These are phyloP conservation scores for Colletotrichum sp. DNA, from an alignment of 2,329 filamentous ascomycete genomes.

Conservation along the genomic window DNA sequence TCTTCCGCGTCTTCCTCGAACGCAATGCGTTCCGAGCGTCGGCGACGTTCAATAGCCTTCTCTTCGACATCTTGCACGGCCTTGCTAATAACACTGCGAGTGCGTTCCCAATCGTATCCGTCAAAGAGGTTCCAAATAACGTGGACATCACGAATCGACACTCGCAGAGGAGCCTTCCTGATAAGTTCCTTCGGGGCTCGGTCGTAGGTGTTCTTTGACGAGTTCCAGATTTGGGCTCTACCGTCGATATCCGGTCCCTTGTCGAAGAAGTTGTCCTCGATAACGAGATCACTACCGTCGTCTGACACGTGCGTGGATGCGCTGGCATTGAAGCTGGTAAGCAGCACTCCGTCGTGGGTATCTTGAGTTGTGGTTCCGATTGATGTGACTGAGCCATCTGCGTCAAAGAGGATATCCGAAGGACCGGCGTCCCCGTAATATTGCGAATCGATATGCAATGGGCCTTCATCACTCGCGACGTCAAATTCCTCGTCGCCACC, in stretches of 20 bases:
- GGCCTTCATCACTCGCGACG: slow-evolving; percentile 33
- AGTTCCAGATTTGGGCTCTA: slow-evolving; percentile 82
- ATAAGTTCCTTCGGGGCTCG: slow-evolving; percentile 65
- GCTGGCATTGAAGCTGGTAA: slow-evolving; percentile 42
- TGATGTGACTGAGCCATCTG: slow-evolving; percentile 39
- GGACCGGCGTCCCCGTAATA: slow-evolving; percentile 50
- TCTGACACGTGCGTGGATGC: slow-evolving; percentile 46
- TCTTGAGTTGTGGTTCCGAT: slow-evolving; percentile 45
- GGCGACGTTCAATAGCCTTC: slow-evolving; percentile 77
- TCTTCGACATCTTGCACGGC: slow-evolving; percentile 88
- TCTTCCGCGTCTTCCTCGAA: slow-evolving; percentile 73
- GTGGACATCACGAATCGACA: slow-evolving; percentile 85
- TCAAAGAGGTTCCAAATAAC: slow-evolving; percentile 98
- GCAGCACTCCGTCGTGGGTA: slow-evolving; percentile 49
- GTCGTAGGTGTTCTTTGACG: slow-evolving; percentile 76
- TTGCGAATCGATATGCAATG: slow-evolving; percentile 46
- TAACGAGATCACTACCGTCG: slow-evolving; percentile 67
- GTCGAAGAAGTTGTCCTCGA: slow-evolving; percentile 81
- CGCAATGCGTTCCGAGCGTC: slow-evolving; percentile 58
- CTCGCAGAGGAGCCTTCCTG: slow-evolving; percentile 72
- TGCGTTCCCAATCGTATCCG: slow-evolving; percentile 94
- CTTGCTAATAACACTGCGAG: slow-evolving; percentile 83
- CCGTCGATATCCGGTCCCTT: slow-evolving; percentile 64
- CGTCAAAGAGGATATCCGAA: slow-evolving; percentile 55
- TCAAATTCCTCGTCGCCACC: slow-evolving; percentile 42